phyloP scores from a whole-genome alignment of 805 yeast species.

The Ogataea nonfermentans region DNA sequence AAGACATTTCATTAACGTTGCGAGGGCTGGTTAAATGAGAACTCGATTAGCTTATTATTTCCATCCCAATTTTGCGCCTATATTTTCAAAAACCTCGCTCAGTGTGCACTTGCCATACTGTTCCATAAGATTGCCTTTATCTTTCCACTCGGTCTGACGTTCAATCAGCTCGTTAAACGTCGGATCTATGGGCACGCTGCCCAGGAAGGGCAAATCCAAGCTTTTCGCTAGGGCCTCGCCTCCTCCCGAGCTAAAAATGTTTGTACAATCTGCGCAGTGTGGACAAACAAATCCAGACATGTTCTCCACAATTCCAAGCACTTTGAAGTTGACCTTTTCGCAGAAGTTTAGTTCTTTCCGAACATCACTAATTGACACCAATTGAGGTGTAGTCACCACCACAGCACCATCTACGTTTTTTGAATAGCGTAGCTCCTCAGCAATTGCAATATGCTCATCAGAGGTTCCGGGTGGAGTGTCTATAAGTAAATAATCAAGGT shows the following conservation, averaged over 20 bases:
- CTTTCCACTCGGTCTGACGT: slow-evolving; percentile 62
- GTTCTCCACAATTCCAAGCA: slow-evolving; percentile 88
- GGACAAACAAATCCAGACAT: slow-evolving; percentile 98
- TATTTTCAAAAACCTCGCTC: slow-evolving; percentile 43
- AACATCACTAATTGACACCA: slow-evolving; percentile 91
- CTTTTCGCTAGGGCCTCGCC: slow-evolving; percentile 70
- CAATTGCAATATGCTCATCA: slow-evolving; percentile 96
- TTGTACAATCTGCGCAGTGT: slow-evolving; percentile 85
- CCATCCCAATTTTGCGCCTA: slow-evolving; percentile 36
- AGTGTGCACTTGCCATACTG: slow-evolving; percentile 38
- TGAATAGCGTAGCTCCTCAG: slow-evolving; percentile 73
- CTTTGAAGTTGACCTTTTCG: slow-evolving; percentile 71
- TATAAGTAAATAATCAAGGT: slow-evolving; percentile 72
- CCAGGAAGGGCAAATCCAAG: slow-evolving; percentile 66
- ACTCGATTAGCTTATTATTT: neutral
- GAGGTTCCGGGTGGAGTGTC: slow-evolving; percentile 99
- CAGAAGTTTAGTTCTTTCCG: slow-evolving; percentile 92
- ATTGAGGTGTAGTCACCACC: slow-evolving; percentile 94
- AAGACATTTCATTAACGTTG: slow-evolving; percentile 7
- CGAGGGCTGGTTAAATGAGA: slow-evolving; percentile 11
- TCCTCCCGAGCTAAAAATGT: slow-evolving; percentile 92
- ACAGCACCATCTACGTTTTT: slow-evolving; percentile 87
- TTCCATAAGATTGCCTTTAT: slow-evolving; percentile 37
- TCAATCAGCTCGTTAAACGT: slow-evolving; percentile 87
- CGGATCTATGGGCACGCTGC: slow-evolving; percentile 92